Evolutionary conservation across 495 filamentous ascomycete species (phyloP), one percentile per base, ranked within the genome.

Genomic region (Penicillium tannophilum): DNA sequence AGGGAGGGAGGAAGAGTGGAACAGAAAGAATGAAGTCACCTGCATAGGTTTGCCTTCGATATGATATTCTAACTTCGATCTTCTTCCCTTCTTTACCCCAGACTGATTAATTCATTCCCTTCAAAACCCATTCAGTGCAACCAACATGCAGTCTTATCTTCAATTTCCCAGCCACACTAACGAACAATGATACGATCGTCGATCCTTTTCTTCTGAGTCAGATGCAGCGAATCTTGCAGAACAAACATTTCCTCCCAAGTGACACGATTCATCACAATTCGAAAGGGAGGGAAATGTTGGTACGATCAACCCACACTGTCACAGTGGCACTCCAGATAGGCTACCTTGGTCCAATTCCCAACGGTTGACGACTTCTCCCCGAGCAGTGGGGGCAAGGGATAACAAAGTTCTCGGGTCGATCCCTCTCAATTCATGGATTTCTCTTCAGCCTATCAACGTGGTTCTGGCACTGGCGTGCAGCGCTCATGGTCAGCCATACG

Each of bases 341-440:
- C 16, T 20, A 61, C 47, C 30, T 31, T 54, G 54, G 48, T 46
- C 42, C 54, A 26, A 23, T 10, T 39, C 41, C 26, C 28, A 61
- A 52, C 19, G 45, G 52, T 33, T 30, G 23, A 7, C 28, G n/a
- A 33, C 17, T 9, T 50, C 47, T 50, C 30, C 33, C 50, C 54
- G 46, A 50, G 31, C 49, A 39, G 31, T 46, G 61, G 48, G 45
- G 53, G 46, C 61, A 59, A 56, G 47, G 61, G 56, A 59, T 55
- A 59, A 55, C 47, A 52, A 58, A 51, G 61, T 59, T 63, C 43
- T 63, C 61, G 61, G 61, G 56, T 58, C 61, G 61, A 63, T 59
- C 47, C 24, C 7, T 26, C 47, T 48, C 20, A 30, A 55, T 36
- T 55, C 51, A 49, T 52, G 56, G 48, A 48, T 56, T 54, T 44